Percentiles rank a stretch among this genome's conserved stretches.
Conservation (phyloP, 2,329 filamentous ascomycete species). For the Ophiocordyceps camponoti-saundersi region DNA sequence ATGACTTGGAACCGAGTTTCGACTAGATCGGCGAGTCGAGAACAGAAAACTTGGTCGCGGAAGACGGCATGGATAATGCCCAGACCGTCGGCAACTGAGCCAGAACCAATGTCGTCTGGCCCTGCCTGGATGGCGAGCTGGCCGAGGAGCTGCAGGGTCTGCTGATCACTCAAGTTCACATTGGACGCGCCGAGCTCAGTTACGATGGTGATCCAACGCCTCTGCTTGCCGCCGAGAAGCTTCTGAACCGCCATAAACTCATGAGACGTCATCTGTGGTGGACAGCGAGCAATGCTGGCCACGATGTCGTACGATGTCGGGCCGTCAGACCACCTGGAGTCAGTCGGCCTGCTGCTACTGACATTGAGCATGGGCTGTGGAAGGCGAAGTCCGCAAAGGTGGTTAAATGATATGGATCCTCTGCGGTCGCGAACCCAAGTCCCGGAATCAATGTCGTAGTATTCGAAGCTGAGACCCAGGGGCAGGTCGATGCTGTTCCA, state of each 20-base stretch:
- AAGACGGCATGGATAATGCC: conserved; percentile 33
- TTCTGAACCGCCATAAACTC: conserved; percentile 36
- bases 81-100: conserved; percentile 11
- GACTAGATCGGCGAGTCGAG: conserved; percentile 28
- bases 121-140: conserved; percentile 39
- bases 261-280: conserved; percentile 24
- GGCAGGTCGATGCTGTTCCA: conserved; percentile 1
- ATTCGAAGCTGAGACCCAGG: conserved; percentile 2
- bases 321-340: not conserved
- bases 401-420: conserved; percentile 25
- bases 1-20: conserved; percentile 24
- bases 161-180: conserved; percentile 41
- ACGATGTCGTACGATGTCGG: conserved; percentile 31
- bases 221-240: conserved; percentile 24
- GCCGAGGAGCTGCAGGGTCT: conserved; percentile 28
- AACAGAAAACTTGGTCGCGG: conserved; percentile 29
- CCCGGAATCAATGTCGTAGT: conserved; percentile 1
- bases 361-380: not conserved
- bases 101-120: conserved; percentile 14
- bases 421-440: conserved; percentile 2
- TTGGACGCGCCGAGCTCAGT: conserved; percentile 32
- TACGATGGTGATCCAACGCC: conserved; percentile 32
- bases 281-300: conserved; percentile 30
- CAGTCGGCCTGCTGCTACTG: not conserved
- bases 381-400: conserved; percentile 16